Conservation (phyloP, 1,139 yeast species). For the Kodamaea fungicola region DNA sequence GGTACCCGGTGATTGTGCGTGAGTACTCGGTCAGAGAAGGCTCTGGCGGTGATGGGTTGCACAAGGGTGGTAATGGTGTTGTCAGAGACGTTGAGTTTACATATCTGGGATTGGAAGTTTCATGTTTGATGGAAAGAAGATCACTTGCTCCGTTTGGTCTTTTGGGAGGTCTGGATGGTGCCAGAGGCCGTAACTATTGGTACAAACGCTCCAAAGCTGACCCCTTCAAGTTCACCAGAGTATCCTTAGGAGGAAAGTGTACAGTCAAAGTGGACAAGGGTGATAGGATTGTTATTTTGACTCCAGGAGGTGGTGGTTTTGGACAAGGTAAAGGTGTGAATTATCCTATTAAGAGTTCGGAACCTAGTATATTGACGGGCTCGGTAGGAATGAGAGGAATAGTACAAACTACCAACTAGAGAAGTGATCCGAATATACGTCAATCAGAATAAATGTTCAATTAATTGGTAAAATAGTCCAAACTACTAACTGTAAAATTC, state of each 20-base stretch:
- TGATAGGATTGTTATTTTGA: slow-evolving; percentile 39
- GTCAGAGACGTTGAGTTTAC: slow-evolving; percentile 45
- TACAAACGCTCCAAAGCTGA: slow-evolving; percentile 21
- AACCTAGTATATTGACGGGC: slow-evolving; percentile 29
- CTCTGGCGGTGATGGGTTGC: slow-evolving; percentile 44
- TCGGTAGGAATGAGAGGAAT: slow-evolving; percentile 33
- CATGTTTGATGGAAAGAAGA: slow-evolving; percentile 46
- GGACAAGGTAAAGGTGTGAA: slow-evolving; percentile 19
- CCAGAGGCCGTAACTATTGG: slow-evolving; percentile 42
- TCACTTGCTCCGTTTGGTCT: slow-evolving; percentile 45
- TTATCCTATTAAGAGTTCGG: slow-evolving; percentile 24
- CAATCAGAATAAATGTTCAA: no score
- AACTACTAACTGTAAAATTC: not conserved
- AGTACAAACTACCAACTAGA: slow-evolving; percentile 36
- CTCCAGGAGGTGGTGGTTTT: slow-evolving; percentile 53
- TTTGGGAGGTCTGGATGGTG: slow-evolving; percentile 39
- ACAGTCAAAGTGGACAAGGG: slow-evolving; percentile 38
- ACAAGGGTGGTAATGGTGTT: slow-evolving; percentile 45
- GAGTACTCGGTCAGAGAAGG: slow-evolving; percentile 37
- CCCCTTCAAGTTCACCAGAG: slow-evolving; percentile 18
- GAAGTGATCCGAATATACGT: no score
- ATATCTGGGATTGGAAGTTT: slow-evolving; percentile 35
- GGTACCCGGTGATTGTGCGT: slow-evolving; percentile 45
- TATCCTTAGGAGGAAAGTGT: slow-evolving; percentile 42
- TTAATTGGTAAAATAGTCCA: no score